Base-by-base conservation (phyloP, 2,329 filamentous ascomycete genomes). In the Curvularia sp. region DNA sequence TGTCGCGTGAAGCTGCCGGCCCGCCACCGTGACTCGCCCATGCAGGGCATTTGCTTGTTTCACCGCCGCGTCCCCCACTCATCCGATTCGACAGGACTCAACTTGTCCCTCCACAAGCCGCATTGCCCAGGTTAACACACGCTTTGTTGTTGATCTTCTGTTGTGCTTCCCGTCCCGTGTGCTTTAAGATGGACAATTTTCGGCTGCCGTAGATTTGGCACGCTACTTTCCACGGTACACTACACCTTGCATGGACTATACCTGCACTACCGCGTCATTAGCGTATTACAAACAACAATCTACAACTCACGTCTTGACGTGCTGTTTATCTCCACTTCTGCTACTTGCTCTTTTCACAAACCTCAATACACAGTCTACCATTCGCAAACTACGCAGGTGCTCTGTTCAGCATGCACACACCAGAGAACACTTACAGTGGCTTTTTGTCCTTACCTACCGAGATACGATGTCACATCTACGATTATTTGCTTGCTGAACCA, bases 391-490 rank as follows among this genome's bases (percentile, higher is more conserved):
- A 28, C 22, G 9, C 33, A 39, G 33, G 22, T 22, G 4, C 15
- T 26, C 24, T 10, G 26, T n/a, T 18, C 31, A 51, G 13, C 2
- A 59, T 59, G 57, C 9, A 12, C 13, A 43, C 26, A n/a, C 31
- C 49, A 10, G 42, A 57, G 18, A 52, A 46, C 49, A 39, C 41
- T 15, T 55, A 62, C 46, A 63, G 65, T 38, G 64, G 58, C 38
- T 63, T 70, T 41, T 60, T 69, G 20, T 61, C 62, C 6, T 49
- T 80, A 13, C 78, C 79, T 4, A 68, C 74, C 20, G 79, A 81
- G 66, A 62, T 81, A 24, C 74, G 79, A 44, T 78, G 79, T 38
- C 67, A 74, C 15, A 79, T 81, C 49, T 81, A 80, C 68, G 71
- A 75, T 33, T 75, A 75, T 56, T 73, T 77, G 18, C 69, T 80